Conservation (phyloP, 2,329 filamentous ascomycete species). For the Dactylella cylindrospora region DNA sequence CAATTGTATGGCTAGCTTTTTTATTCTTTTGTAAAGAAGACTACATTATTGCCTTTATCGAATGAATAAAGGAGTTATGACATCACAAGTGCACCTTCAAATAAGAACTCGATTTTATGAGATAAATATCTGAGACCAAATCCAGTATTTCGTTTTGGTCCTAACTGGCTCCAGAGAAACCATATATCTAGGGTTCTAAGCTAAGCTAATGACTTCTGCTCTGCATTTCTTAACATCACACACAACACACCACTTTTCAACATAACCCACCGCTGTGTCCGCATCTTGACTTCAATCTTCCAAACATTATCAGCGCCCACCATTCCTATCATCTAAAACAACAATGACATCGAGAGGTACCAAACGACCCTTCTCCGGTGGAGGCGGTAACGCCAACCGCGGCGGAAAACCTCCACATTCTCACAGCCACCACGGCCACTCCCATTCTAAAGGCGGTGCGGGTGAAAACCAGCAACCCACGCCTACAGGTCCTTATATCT, state of each 20-base stretch:
- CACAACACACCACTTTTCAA: too few species aligned
- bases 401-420: conserved; percentile 8
- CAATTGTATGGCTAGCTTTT: background rate
- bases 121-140: background rate
- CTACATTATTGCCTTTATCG: conserved; percentile 3
- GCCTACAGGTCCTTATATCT: conserved; percentile 44
- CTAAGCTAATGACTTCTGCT: too few species aligned
- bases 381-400: conserved; percentile 11
- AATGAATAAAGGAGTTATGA: conserved; percentile 14
- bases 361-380: conserved; percentile 28
- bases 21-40: conserved; percentile 29
- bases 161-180: too few species aligned
- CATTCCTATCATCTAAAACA: background rate
- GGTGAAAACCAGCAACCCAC: conserved; percentile 3
- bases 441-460: too few species aligned
- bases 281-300: too few species aligned
- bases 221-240: too few species aligned
- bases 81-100: background rate
- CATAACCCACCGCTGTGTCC: too few species aligned
- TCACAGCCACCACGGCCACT: background rate
- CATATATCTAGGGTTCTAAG: too few species aligned
- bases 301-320: conserved; percentile 2
- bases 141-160: background rate
- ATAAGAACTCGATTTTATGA: background rate
- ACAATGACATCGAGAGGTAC: conserved; percentile 28